phyloP scores from a whole-genome alignment of 805 yeast genomes.

The Cyberlindnera subsufficiens region DNA sequence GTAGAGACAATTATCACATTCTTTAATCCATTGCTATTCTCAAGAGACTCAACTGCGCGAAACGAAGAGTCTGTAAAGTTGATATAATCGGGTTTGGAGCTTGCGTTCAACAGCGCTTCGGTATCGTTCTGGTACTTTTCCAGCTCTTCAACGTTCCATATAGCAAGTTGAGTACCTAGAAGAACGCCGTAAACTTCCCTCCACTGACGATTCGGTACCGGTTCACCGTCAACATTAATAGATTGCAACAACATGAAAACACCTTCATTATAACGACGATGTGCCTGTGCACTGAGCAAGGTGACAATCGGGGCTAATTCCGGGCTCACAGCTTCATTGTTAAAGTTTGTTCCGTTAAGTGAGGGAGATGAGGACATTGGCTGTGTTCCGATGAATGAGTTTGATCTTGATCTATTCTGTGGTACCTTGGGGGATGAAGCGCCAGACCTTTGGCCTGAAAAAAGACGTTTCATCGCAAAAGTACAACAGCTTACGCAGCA shows the following conservation, averaged over 20 bases:
- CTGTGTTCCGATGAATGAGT: constrained; percentile 8
- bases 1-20: constrained; percentile 83
- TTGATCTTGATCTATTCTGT: constrained; percentile 14
- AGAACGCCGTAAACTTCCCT: constrained; percentile 87
- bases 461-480: constrained; percentile 17
- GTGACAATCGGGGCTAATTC: constrained; percentile 65
- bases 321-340: constrained; percentile 24
- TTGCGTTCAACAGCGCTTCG: constrained; percentile 47
- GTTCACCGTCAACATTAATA: constrained; percentile 78
- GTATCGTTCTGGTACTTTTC: constrained; percentile 41
- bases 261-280: constrained; percentile 72
- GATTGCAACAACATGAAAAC: constrained; percentile 69
- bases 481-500: neutral
- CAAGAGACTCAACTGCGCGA: constrained; percentile 62
- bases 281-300: constrained; percentile 64
- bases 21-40: constrained; percentile 57
- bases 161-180: constrained; percentile 85
- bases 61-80: constrained; percentile 88
- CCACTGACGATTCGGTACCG: constrained; percentile 77
- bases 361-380: constrained; percentile 1
- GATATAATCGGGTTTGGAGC: constrained; percentile 76
- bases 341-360: constrained; percentile 3
- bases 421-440: constrained; percentile 13
- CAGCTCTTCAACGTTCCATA: constrained; percentile 78
- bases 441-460: constrained; percentile 18